Evolutionary conservation across 495 filamentous ascomycete species (phyloP), one percentile per base, ranked within the genome.

Genomic region (Penicillium lividum): DNA sequence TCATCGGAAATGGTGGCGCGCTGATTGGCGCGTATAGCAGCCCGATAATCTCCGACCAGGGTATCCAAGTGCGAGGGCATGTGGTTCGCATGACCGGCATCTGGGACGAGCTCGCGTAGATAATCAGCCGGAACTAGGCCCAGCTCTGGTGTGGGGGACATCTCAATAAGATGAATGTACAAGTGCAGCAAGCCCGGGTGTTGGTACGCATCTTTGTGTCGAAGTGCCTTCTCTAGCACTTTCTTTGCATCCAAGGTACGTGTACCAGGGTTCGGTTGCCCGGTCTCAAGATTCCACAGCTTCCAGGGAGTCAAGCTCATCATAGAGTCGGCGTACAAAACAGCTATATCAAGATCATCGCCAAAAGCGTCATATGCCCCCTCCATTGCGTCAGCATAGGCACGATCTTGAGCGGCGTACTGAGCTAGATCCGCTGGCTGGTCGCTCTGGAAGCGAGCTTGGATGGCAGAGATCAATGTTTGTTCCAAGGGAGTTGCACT

Each of bases 141-240:
- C 0, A 65, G 50, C 54, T 87, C 85, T 0, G 86, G 86, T 4
- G 73, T 77, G 0, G 66, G 60, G 0, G 85, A 89, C 86, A 88
- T 89, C 63, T 90, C 86, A 69, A 87, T 85, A 4, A 86, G 75
- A 63, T 90, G 87, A 40, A 88, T 88, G 60, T 88, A 89, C 1
- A 84, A 69, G 60, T 89, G 86, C 7, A 88, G 68, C 5, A 89
- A 65, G 3, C 85, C 86, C 0, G 86, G 84, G 57, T 88, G 82
- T 5, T 68, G 57, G 3, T 68, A 68, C 5, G 70, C 72, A 22
- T 74, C 61, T 9, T 57, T 49, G 3, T 61, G 38, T 27, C 64
- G 43, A 11, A 90, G 67, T 0, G 76, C 79, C 4, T 54, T 68
- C 53, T 89, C 85, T n/a, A 89, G 71, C 3, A 86, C 73, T 0